These are phyloP conservation scores for Lepidium africanum DNA, from an alignment of 345 rosid genomes.

Conservation along the genomic window DNA sequence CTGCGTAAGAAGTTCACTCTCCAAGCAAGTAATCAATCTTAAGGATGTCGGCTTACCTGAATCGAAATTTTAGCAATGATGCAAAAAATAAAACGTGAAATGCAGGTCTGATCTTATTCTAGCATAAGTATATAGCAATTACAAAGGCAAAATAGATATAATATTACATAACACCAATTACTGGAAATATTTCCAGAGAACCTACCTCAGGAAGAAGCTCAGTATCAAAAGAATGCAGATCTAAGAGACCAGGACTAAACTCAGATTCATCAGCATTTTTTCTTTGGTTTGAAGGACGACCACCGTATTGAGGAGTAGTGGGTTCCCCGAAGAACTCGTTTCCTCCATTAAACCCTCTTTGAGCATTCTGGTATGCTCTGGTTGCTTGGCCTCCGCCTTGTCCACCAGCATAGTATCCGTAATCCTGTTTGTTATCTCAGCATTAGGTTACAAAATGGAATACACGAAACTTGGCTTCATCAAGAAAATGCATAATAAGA, in stretches of 20 bases:
- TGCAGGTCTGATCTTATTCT: neutral
- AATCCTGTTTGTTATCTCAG: constrained; percentile 47
- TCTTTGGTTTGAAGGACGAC: constrained; percentile 49
- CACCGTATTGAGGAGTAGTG: constrained; percentile 63
- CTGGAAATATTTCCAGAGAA: neutral
- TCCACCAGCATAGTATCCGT: constrained; percentile 58
- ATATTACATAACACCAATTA: neutral
- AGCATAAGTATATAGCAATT: neutral
- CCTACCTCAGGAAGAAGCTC: constrained; percentile 94
- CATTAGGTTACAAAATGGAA: neutral
- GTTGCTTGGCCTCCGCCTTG: constrained; percentile 51
- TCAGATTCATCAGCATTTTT: constrained; percentile 75
- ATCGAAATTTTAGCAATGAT: neutral
- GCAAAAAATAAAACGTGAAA: neutral
- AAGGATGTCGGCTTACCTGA: neutral
- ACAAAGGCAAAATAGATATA: neutral
- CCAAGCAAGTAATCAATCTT: constrained; percentile 1
- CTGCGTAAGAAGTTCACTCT: constrained; percentile 12
- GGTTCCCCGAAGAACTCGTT: constrained; percentile 68
- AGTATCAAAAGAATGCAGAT: constrained; percentile 93
- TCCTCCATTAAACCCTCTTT: constrained; percentile 59
- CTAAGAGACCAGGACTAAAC: constrained; percentile 93
- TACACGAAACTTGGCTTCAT: neutral
- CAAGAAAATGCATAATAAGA: neutral
- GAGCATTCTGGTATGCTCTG: constrained; percentile 52